Evolutionary conservation across 805 yeast genomes (phyloP), one percentile per base, ranked within the genome.

Genomic region (Nakazawaea populi): DNA sequence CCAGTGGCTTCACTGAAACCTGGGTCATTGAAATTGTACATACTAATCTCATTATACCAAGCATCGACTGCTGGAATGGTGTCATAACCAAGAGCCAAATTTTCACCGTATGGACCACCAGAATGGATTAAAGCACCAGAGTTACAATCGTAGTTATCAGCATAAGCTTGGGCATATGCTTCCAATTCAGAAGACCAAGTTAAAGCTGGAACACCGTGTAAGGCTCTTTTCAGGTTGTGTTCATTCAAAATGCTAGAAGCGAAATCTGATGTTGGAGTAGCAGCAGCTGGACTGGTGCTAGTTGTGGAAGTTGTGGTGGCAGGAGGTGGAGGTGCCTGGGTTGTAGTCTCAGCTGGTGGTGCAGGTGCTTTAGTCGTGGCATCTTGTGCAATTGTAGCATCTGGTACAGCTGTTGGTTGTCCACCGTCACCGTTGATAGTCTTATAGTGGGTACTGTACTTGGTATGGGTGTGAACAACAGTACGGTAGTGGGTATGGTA

Each of bases 61-160:
- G 85, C 82, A 54, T 83, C 84, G 39, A 85, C 86, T 31, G 73
- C 61, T 32, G 79, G 82, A 10, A 74, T 64, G 57, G 75, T 75
- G 59, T 75, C 56, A 66, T 75, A 84, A 54, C 89, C 92, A 40
- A 81, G 76, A 14, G 90, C 91, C 56, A 87, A 73, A 69, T 87
- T 87, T 64, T 87, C 92, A 69, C 94, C 94, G 63, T 83, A 83
- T 24, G 74, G 72, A 37, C 87, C 83, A 37, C 75, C 72, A 24
- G 89, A 82, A 67, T 87, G 92, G 14, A 74, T 65, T 57, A 86
- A 71, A 49, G 71, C 66, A 56, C 86, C 89, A 6, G 83, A 77
- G 63, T 82, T 74, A 61, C 87, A 83, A 45, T 73, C 75, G 59
- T 77, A 76, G 32, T 65, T 49, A 44, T 72, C 72, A 32, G 89